These are phyloP conservation scores for Boletus rubescentipes DNA, from an alignment of 768 basidiomycete species.

Conservation along the genomic window DNA sequence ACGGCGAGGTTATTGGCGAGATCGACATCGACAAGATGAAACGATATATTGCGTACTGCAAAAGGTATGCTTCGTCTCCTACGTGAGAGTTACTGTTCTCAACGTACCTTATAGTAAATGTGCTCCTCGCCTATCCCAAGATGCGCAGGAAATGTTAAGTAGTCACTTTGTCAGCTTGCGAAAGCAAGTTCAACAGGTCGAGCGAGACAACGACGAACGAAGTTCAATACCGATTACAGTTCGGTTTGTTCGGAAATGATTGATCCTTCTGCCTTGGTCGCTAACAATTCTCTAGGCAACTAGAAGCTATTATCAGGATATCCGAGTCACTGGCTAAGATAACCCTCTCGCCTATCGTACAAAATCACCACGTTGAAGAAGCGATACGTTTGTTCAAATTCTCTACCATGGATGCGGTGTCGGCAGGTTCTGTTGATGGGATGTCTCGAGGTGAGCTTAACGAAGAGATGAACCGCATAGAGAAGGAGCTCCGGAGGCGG, in stretches of 20 bases:
- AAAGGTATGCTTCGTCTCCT: slow-evolving; percentile 55
- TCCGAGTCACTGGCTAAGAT: slow-evolving; percentile 96
- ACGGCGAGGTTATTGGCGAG: slow-evolving; percentile 74
- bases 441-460: slow-evolving; percentile 88
- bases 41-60: slow-evolving; percentile 94
- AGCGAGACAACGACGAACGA: slow-evolving; percentile 94
- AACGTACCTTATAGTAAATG: slow-evolving; percentile 66
- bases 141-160: slow-evolving; percentile 94
- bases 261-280: not conserved
- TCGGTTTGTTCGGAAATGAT: slow-evolving; percentile 56
- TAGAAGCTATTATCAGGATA: slow-evolving; percentile 98
- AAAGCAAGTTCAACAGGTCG: slow-evolving; percentile 93
- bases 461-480: slow-evolving; percentile 89
- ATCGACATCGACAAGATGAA: slow-evolving; percentile 99
- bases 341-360: slow-evolving; percentile 82
- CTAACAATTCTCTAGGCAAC: slow-evolving; percentile 52
- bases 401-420: slow-evolving; percentile 99
- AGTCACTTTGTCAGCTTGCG: slow-evolving; percentile 92
- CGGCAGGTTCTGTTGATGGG: slow-evolving; percentile 91
- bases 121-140: slow-evolving; percentile 88
- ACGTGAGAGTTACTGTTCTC: not conserved
- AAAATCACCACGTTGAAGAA: slow-evolving; percentile 94
- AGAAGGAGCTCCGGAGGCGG: slow-evolving; percentile 78
- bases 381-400: slow-evolving; percentile 97
- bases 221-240: slow-evolving; percentile 98